phyloP scores from a whole-genome alignment of 2,329 filamentous ascomycete species.

The Teratosphaeria epicoccoides region DNA sequence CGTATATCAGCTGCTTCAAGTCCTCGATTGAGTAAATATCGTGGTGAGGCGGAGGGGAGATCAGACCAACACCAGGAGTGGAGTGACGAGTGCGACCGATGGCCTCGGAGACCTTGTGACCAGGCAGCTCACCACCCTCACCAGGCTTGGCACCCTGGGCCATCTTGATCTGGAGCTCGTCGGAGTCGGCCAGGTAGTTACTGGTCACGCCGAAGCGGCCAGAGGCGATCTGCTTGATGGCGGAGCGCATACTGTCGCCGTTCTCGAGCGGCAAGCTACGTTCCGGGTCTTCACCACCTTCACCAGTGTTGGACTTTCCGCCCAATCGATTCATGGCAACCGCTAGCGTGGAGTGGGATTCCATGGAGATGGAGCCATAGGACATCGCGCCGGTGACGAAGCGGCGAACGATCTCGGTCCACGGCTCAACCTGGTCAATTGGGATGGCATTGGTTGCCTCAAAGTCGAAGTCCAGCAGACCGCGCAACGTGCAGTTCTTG shows the following conservation, averaged over 20 bases:
- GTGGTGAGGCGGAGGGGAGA: slow-evolving; percentile 91
- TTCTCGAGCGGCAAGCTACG: slow-evolving; percentile 77
- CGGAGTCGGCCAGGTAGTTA: slow-evolving; percentile 85
- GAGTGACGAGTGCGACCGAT: slow-evolving; percentile 94
- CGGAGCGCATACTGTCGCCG: slow-evolving; percentile 91
- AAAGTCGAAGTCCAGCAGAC: slow-evolving; percentile 91
- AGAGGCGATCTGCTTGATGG: slow-evolving; percentile 95
- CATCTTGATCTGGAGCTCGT: slow-evolving; percentile 99
- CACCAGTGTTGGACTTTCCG: slow-evolving; percentile 94
- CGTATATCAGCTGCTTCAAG: slow-evolving; percentile 94
- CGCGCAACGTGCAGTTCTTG: slow-evolving; percentile 89
- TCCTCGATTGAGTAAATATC: slow-evolving; percentile 99
- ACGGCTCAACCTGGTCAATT: slow-evolving; percentile 94
- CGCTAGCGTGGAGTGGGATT: slow-evolving; percentile 89
- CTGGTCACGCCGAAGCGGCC: slow-evolving; percentile 94
- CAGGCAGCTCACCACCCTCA: slow-evolving; percentile 92
- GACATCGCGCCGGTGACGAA: slow-evolving; percentile 98
- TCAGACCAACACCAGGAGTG: slow-evolving; percentile 88
- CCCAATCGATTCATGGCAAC: slow-evolving; percentile 95
- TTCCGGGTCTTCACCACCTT: slow-evolving; percentile 92
- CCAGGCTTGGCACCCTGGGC: slow-evolving; percentile 95
- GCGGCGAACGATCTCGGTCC: slow-evolving; percentile 93
- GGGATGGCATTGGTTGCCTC: slow-evolving; percentile 75
- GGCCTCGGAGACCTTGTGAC: slow-evolving; percentile 89
- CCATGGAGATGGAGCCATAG: slow-evolving; percentile 97